Conservation (phyloP, 768 basidiomycete species). For the Hortiboletus campestris region DNA sequence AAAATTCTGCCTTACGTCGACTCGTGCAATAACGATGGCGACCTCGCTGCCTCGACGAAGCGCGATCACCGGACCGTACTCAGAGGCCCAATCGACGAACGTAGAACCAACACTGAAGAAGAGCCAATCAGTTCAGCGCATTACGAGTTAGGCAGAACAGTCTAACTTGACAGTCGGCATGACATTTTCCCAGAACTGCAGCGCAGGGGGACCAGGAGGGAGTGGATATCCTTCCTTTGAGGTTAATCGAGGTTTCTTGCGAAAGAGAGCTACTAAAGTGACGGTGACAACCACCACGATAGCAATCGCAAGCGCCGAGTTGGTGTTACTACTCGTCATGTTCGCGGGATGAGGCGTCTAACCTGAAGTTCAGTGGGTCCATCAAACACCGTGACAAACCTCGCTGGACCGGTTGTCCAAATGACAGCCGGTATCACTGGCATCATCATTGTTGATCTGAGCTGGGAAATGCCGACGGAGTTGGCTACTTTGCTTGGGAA, state of each 20-base stretch:
- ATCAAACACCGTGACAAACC: too few species aligned
- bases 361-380: too few species aligned
- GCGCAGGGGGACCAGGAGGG: conserved; percentile 17
- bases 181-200: conserved; percentile 6
- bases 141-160: background rate
- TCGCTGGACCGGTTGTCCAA: background rate
- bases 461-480: too few species aligned
- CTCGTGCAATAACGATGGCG: conserved; percentile 17
- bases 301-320: background rate
- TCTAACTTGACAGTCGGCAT: conserved; percentile 12
- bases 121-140: background rate
- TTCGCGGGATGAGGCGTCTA: background rate
- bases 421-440: too few species aligned
- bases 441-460: too few species aligned
- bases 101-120: conserved; percentile 17
- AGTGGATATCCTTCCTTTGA: conserved; percentile 9
- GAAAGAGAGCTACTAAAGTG: background rate
- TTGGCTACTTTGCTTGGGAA: too few species aligned
- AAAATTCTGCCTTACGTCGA: conserved; percentile 11
- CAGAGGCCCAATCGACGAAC: conserved; percentile 51
- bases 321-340: background rate
- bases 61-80: conserved; percentile 59
- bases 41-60: conserved; percentile 44
- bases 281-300: background rate
- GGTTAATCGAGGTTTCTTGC: background rate